Evolutionary conservation across 345 rosid genomes (phyloP).

Genomic region (Euphorbia pulcherrima): DNA sequence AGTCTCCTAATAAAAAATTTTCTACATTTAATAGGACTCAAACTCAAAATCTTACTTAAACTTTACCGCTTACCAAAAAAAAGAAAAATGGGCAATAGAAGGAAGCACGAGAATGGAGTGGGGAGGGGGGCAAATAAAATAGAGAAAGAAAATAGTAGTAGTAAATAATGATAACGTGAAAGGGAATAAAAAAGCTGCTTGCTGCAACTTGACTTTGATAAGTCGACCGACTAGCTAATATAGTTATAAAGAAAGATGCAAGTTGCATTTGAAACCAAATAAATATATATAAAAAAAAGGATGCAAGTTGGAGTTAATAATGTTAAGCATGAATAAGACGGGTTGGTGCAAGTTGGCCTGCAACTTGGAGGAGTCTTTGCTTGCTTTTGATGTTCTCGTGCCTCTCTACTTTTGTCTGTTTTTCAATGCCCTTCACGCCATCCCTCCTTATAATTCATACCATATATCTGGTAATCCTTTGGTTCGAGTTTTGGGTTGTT

Average conservation of each 20-base stretch:
- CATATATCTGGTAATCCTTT: no score
- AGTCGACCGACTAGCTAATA: slow-evolving; percentile 5
- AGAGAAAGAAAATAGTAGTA: no score
- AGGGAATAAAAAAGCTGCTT: slow-evolving; percentile 19
- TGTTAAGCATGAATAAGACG: slow-evolving; percentile 15
- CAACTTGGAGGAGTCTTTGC: slow-evolving; percentile 32
- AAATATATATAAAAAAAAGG: slow-evolving; percentile 2
- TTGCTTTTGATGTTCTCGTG: slow-evolving; percentile 30
- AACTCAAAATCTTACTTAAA: no score
- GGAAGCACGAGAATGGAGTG: background rate
- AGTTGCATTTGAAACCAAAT: no score
- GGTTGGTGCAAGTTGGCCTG: slow-evolving; percentile 52
- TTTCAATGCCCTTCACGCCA: slow-evolving; percentile 38
- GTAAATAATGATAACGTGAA: slow-evolving; percentile 13
- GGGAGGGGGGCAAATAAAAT: slow-evolving; percentile 8
- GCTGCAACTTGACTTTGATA: slow-evolving; percentile 9
- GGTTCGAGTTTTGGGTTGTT: no score
- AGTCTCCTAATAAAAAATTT: no score
- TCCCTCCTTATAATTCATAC: no score
- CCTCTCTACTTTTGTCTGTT: slow-evolving; percentile 17
- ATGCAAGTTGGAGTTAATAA: slow-evolving; percentile 35
- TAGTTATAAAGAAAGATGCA: slow-evolving; percentile 25
- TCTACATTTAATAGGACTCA: no score
- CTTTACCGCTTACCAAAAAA: no score
- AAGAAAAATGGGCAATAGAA: no score